Evolutionary conservation across 345 rosid species (phyloP).

Genomic region (Lagerstroemia speciosa): DNA sequence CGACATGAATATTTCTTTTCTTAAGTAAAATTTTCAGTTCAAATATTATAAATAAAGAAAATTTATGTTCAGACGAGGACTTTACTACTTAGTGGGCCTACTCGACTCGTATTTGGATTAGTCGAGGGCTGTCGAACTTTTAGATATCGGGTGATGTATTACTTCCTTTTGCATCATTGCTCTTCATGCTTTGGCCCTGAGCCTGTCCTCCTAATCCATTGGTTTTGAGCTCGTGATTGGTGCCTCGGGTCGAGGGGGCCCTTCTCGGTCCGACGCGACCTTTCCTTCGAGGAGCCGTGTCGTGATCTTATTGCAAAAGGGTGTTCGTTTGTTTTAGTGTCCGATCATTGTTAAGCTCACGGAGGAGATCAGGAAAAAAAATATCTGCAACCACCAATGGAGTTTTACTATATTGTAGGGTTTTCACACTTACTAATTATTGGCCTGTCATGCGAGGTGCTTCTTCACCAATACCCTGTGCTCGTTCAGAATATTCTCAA

Average conservation of each 20-base stretch:
- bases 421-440: neutral
- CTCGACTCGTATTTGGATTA: too few relatives aligned
- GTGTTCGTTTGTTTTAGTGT: neutral
- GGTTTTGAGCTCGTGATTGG: neutral
- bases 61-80: too few relatives aligned
- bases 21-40: too few relatives aligned
- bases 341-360: neutral
- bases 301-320: constrained; percentile 15
- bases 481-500: neutral
- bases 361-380: neutral
- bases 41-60: too few relatives aligned
- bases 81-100: too few relatives aligned
- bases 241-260: neutral
- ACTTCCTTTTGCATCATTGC: neutral
- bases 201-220: neutral
- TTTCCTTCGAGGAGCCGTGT: neutral
- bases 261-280: neutral
- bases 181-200: neutral
- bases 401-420: neutral
- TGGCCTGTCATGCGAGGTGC: neutral
- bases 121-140: neutral
- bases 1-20: too few relatives aligned
- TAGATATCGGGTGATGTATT: constrained; percentile 18
- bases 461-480: neutral
- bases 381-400: neutral